These are phyloP conservation scores for Cinnamomum micranthum DNA, from an alignment of 164 flowering plant species.

Conservation along the genomic window DNA sequence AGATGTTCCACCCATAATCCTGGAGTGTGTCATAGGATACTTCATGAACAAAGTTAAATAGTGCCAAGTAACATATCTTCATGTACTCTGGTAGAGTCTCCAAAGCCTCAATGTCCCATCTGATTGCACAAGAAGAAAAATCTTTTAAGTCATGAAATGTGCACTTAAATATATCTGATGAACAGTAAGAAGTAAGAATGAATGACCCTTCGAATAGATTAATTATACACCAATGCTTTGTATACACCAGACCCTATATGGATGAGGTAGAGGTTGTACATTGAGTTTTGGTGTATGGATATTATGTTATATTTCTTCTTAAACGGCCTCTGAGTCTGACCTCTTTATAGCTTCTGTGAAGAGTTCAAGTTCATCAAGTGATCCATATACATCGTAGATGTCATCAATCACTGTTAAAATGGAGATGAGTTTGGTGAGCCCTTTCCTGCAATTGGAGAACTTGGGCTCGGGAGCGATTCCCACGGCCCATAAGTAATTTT, in stretches of 20 bases:
- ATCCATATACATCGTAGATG: conserved; percentile 41
- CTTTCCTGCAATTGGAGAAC: conserved; percentile 17
- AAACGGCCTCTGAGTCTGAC: conserved; percentile 8
- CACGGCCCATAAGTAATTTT: conserved; percentile 29
- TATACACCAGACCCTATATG: no score
- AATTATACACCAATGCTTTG: no score
- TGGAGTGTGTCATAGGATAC: not conserved
- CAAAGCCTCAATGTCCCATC: not conserved
- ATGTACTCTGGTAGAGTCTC: not conserved
- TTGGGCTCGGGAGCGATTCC: conserved; percentile 33
- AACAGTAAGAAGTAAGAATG: no score
- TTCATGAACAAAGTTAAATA: not conserved
- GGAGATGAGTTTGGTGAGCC: conserved; percentile 20
- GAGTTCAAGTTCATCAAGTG: conserved; percentile 34
- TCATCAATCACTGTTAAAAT: conserved; percentile 35
- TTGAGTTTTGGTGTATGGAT: no score
- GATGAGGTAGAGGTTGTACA: no score
- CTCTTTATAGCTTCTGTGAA: conserved; percentile 38
- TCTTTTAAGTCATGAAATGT: no score
- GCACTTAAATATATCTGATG: no score
- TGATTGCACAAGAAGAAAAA: not conserved
- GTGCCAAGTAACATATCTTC: not conserved
- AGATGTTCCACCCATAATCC: not conserved
- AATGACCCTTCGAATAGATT: no score
- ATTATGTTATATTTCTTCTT: no score